Percentiles rank a stretch among this genome's conserved stretches.
These are phyloP conservation scores for Massariosphaeria phaeospora DNA, from an alignment of 495 filamentous ascomycete genomes.

Conservation along the genomic window DNA sequence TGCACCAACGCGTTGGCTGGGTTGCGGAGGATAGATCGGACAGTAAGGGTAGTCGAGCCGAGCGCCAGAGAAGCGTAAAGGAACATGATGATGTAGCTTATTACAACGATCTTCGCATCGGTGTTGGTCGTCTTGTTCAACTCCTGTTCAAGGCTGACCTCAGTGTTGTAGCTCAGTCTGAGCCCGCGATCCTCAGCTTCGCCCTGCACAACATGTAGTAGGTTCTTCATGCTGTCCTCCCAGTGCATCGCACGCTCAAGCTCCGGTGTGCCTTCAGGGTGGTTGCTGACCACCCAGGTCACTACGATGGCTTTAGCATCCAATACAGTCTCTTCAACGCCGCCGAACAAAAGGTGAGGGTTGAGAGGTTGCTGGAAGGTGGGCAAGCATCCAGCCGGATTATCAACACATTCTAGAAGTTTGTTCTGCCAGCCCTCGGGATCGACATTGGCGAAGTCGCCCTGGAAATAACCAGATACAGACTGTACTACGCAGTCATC, in stretches of 20 bases:
- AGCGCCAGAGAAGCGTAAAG: slow-evolving; percentile 89
- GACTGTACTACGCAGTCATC: slow-evolving; percentile 90
- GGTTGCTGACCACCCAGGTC: slow-evolving; percentile 96
- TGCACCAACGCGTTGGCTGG: slow-evolving; percentile 81
- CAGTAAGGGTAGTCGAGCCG: slow-evolving; percentile 75
- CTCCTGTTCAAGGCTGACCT: slow-evolving; percentile 88
- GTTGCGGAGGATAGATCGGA: slow-evolving; percentile 68
- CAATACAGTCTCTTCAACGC: slow-evolving; percentile 63
- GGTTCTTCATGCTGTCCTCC: slow-evolving; percentile 69
- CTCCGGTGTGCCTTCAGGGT: slow-evolving; percentile 63
- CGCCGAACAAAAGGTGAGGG: slow-evolving; percentile 80
- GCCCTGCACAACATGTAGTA: slow-evolving; percentile 66
- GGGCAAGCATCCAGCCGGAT: slow-evolving; percentile 76
- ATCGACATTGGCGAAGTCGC: slow-evolving; percentile 57
- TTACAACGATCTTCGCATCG: slow-evolving; percentile 91
- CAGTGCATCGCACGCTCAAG: slow-evolving; percentile 76
- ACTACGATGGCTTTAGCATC: slow-evolving; percentile 74
- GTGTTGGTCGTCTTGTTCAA: slow-evolving; percentile 96
- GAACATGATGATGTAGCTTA: slow-evolving; percentile 99
- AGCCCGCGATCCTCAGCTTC: slow-evolving; percentile 76
- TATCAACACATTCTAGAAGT: slow-evolving; percentile 64
- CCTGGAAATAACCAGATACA: slow-evolving; percentile 75
- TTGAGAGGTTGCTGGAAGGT: slow-evolving; percentile 80
- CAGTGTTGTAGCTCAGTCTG: slow-evolving; percentile 86
- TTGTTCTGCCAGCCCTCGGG: slow-evolving; percentile 62